A percentile compares a stretch with the other conserved stretches of the same genome.
phyloP scores from a whole-genome alignment of 2,329 filamentous ascomycete genomes.

The Epicoccum nigrum region DNA sequence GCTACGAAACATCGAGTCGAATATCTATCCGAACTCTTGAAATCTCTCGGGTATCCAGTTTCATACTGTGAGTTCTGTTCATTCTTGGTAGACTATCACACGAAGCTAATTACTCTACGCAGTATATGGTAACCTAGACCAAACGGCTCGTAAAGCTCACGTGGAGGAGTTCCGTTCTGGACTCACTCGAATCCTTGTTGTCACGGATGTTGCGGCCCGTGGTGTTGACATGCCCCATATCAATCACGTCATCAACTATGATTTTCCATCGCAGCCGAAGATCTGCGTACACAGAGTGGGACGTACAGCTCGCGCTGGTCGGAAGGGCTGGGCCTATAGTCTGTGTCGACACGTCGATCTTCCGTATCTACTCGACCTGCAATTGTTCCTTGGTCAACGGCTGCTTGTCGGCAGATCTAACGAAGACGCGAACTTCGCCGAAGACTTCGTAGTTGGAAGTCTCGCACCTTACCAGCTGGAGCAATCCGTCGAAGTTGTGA shows the following conservation, averaged over 20 bases:
- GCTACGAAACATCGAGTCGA: slow-evolving; percentile 98
- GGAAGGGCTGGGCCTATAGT: slow-evolving; percentile 93
- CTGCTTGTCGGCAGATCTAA: slow-evolving; percentile 73
- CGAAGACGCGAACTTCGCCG: slow-evolving; percentile 71
- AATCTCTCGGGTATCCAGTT: slow-evolving; percentile 80
- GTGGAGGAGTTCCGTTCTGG: slow-evolving; percentile 88
- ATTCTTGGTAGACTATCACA: neutral
- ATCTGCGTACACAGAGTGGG: slow-evolving; percentile 96
- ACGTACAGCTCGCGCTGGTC: slow-evolving; percentile 90
- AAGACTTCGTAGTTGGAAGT: slow-evolving; percentile 83
- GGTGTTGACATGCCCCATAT: slow-evolving; percentile 97
- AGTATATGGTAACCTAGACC: slow-evolving; percentile 92
- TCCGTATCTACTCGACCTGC: slow-evolving; percentile 90
- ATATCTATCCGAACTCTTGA: slow-evolving; percentile 83
- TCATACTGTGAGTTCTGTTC: slow-evolving; percentile 64
- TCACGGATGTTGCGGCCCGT: slow-evolving; percentile 94
- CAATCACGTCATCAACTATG: slow-evolving; percentile 98
- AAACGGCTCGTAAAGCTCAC: slow-evolving; percentile 89
- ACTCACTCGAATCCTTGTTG: slow-evolving; percentile 86
- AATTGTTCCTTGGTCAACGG: slow-evolving; percentile 88
- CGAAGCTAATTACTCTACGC: neutral
- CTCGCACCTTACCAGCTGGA: slow-evolving; percentile 76
- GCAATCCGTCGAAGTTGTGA: slow-evolving; percentile 79
- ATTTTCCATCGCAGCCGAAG: slow-evolving; percentile 96
- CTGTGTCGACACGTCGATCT: slow-evolving; percentile 85